phyloP scores from a whole-genome alignment of 176 grass and related monocot species.

The Avena sativa region DNA sequence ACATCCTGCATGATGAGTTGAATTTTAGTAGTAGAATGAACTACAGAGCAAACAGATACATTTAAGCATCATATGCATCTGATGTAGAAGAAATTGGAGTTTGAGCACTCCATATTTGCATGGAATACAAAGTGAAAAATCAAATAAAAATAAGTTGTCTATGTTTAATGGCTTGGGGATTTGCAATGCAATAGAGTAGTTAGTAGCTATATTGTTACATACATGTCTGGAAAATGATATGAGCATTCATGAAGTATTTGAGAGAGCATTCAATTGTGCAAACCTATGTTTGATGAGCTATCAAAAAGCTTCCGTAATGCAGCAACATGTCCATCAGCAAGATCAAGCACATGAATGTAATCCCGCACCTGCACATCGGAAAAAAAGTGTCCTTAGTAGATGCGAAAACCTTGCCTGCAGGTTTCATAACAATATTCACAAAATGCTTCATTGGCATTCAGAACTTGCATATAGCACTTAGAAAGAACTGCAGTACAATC shows the following conservation, averaged over 20 bases:
- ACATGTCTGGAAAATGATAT: constrained; percentile 1
- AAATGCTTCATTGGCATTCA: constrained; percentile 23
- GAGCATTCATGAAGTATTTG: constrained; percentile 29
- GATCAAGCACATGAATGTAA: constrained; percentile 95
- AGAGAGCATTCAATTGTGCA: constrained; percentile 26
- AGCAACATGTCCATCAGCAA: constrained; percentile 90
- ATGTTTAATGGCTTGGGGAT: not conserved
- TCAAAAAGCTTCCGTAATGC: constrained; percentile 93
- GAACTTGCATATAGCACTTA: constrained; percentile 3
- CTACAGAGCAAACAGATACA: not conserved
- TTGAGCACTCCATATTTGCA: constrained; percentile 8
- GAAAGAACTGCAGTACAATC: constrained; percentile 1
- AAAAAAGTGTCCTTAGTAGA: constrained; percentile 36
- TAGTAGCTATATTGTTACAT: not conserved
- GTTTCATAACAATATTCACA: constrained; percentile 21
- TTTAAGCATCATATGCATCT: constrained; percentile 23
- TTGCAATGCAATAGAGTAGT: not conserved
- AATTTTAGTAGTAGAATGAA: constrained; percentile 28
- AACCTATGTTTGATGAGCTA: constrained; percentile 70
- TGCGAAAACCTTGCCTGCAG: not conserved
- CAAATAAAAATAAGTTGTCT: not conserved
- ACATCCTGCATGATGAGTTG: constrained; percentile 65
- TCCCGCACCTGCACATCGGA: constrained; percentile 70
- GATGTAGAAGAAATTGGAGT: constrained; percentile 19
- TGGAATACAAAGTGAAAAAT: constrained; percentile 29